Percentiles rank a stretch among this genome's conserved stretches.
Conservation (phyloP, 2,329 filamentous ascomycete species). For the Aureobasidium pullulans region DNA sequence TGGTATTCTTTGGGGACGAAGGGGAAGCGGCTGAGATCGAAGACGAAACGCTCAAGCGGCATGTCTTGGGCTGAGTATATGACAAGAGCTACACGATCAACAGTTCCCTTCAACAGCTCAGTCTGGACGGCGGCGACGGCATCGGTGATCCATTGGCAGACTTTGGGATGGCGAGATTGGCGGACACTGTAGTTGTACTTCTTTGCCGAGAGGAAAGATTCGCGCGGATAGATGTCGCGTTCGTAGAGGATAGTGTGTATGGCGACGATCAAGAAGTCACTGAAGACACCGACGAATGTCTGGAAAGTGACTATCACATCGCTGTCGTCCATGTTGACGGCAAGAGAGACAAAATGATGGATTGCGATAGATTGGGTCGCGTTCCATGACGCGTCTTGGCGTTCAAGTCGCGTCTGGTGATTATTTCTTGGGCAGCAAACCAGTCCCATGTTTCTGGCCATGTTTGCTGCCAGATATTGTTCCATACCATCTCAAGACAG, state of each 20-base stretch:
- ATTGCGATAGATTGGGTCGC: not conserved
- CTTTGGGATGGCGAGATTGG: constrained; percentile 76
- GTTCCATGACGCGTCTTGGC: constrained; percentile 5
- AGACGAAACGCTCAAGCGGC: constrained; percentile 53
- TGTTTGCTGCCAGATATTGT: not conserved
- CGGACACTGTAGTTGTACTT: constrained; percentile 80
- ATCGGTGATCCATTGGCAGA: constrained; percentile 79
- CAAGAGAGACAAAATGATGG: not conserved
- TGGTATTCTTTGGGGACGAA: constrained; percentile 39
- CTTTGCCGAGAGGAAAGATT: constrained; percentile 69
- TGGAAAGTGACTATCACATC: constrained; percentile 34
- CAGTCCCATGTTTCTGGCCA: not conserved
- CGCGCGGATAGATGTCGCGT: constrained; percentile 66
- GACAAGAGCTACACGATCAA: constrained; percentile 50
- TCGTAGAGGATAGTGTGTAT: constrained; percentile 83
- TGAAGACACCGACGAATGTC: constrained; percentile 61
- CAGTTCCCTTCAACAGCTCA: constrained; percentile 57
- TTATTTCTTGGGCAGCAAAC: not conserved
- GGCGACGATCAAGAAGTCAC: constrained; percentile 71
- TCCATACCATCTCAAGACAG: not conserved
- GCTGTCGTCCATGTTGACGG: constrained; percentile 9
- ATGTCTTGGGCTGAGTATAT: constrained; percentile 46
- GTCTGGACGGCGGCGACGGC: constrained; percentile 64
- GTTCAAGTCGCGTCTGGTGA: not conserved
- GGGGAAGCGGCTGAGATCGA: constrained; percentile 52